These are phyloP conservation scores for Pyricularia sp. DNA, from an alignment of 2,329 filamentous ascomycete species.

Conservation along the genomic window DNA sequence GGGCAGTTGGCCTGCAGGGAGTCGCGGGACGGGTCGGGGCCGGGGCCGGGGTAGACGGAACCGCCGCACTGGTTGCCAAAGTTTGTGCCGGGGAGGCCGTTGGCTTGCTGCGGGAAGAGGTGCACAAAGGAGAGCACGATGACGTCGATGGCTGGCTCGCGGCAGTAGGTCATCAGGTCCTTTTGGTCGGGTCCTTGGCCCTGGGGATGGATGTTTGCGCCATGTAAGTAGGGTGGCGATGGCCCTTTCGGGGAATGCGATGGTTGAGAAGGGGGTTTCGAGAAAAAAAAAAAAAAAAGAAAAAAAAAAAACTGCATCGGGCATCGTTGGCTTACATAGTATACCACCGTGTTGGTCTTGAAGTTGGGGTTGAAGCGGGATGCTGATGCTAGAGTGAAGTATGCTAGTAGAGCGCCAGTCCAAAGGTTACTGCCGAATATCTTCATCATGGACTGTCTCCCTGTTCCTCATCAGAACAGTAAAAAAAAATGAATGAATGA, in stretches of 20 bases:
- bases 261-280: background rate
- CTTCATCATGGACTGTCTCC: background rate
- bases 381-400: background rate
- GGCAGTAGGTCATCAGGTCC: slow-evolving; percentile 23
- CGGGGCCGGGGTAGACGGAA: slow-evolving; percentile 17
- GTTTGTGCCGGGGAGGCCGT: slow-evolving; percentile 26
- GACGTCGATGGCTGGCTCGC: slow-evolving; percentile 24
- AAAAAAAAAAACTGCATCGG: background rate
- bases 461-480: background rate
- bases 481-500: background rate
- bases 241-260: background rate
- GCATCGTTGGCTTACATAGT: slow-evolving; percentile 21
- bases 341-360: slow-evolving; percentile 27
- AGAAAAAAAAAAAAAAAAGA: background rate
- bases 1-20: slow-evolving; percentile 8
- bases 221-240: background rate
- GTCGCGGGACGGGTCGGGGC: slow-evolving; percentile 11
- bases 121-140: slow-evolving; percentile 29
- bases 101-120: slow-evolving; percentile 26
- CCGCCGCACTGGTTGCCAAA: slow-evolving; percentile 27
- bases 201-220: slow-evolving; percentile 12
- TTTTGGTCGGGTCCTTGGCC: slow-evolving; percentile 25
- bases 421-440: background rate
- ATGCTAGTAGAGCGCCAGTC: background rate
- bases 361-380: slow-evolving; percentile 17